Evolutionary conservation across 805 yeast genomes (phyloP), one percentile per base, ranked within the genome.

Genomic region (Debaryomyces hansenii): DNA sequence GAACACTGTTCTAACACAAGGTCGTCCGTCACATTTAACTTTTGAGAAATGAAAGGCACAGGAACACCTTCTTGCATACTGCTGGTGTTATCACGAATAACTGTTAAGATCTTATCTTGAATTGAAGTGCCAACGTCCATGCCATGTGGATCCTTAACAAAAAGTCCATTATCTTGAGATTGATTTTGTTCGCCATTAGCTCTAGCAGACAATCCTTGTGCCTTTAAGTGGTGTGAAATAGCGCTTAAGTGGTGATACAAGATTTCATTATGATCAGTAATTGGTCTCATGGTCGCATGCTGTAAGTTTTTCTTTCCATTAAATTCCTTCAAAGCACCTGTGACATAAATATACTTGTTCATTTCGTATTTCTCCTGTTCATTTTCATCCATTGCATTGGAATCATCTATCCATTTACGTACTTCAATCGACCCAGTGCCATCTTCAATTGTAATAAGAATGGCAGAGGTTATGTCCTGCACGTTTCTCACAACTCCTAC

Each of bases 1-100:
- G 71, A 72, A 57, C 88, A 80, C 51, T 72, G 72, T 21, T 69
- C 64, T 50, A 69, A 67, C 16, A 79, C 84, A 27, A 74, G 77
- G 20, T 75, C 79, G 44, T 70, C 76, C 32, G 77, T 57, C 7
- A 84, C 48, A 42, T 71, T 74, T 57, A 86, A 69, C 28, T 75
- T 71, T 57, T 83, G 87, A 11, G 83, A 74, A 48, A 87, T 78
- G 50, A 80, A 72, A 46, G 76, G 78, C 10, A 81, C 69, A 18
- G 88, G 90, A n/a, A 86, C 90, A 54, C 92, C 92, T 60, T 86
- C 90, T 39, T 75, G 79, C 87, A 83, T 85, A 42, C 75, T 69
- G 50, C 74, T 69, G 45, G 84, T 65, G 59, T 78, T 69, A 49
- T 77, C 74, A 55, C 72, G 65, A 48, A 83, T 69, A 42, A 79